Percentiles rank a stretch among this genome's conserved stretches.
Conservation (phyloP, 805 yeast genomes). For the Candida golubevii region DNA sequence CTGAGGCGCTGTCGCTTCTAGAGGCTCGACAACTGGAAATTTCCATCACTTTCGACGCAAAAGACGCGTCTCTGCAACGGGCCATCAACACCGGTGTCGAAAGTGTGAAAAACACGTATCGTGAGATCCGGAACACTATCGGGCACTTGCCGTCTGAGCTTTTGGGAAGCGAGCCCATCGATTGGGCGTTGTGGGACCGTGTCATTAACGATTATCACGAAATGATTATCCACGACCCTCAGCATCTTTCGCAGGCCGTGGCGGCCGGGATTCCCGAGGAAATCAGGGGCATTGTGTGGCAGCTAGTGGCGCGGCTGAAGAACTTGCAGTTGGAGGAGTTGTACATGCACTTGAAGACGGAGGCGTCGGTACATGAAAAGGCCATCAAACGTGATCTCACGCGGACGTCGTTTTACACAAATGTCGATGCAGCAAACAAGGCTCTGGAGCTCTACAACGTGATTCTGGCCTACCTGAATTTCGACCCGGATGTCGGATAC, state of each 20-base stretch:
- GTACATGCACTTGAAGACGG: constrained; percentile 46
- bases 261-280: constrained; percentile 75
- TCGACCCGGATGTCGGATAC: constrained; percentile 92
- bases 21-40: constrained; percentile 57
- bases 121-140: constrained; percentile 48
- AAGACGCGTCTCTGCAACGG: constrained; percentile 50
- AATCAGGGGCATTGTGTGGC: constrained; percentile 90
- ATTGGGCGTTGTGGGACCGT: constrained; percentile 86
- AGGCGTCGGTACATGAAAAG: constrained; percentile 61
- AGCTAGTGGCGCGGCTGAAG: constrained; percentile 76
- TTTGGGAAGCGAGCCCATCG: constrained; percentile 32
- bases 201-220: constrained; percentile 74
- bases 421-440: constrained; percentile 50
- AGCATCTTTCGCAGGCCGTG: constrained; percentile 55
- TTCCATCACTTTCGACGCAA: constrained; percentile 45
- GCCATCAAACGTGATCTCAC: constrained; percentile 77
- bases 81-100: constrained; percentile 35
- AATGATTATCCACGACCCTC: constrained; percentile 60
- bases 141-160: constrained; percentile 23
- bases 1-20: constrained; percentile 33
- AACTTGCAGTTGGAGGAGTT: constrained; percentile 57
- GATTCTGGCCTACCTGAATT: constrained; percentile 77
- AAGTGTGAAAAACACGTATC: constrained; percentile 37
- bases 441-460: constrained; percentile 65
- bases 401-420: constrained; percentile 77